Conservation (phyloP, 2,329 filamentous ascomycete species). For the Aspergillus awamori region DNA sequence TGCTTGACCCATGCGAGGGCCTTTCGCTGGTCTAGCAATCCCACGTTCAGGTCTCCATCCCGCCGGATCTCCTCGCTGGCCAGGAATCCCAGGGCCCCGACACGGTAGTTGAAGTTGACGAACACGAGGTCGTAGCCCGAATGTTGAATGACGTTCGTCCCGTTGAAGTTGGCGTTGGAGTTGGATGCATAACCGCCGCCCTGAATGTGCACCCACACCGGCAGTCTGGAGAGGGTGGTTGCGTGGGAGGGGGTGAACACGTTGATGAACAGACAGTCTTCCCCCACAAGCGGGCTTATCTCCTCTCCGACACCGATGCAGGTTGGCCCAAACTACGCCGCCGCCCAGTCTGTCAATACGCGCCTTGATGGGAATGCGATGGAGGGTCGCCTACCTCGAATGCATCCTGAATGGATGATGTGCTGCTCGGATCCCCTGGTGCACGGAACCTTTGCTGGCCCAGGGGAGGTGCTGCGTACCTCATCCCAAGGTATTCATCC, state of each 20-base stretch:
- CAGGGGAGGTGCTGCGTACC: constrained; percentile 68
- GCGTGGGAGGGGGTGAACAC: constrained; percentile 29
- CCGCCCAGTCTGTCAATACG: neutral
- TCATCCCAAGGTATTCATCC: constrained; percentile 69
- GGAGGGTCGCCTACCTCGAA: constrained; percentile 42
- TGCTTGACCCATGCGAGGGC: constrained; percentile 62
- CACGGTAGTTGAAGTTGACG: constrained; percentile 64
- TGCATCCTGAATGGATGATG: constrained; percentile 50
- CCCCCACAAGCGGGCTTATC: constrained; percentile 55
- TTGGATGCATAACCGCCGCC: constrained; percentile 61
- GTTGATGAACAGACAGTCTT: constrained; percentile 34
- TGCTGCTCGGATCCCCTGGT: constrained; percentile 58
- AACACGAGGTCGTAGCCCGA: constrained; percentile 62
- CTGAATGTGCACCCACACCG: constrained; percentile 61
- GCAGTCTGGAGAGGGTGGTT: constrained; percentile 49
- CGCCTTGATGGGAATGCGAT: neutral
- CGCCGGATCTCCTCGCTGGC: constrained; percentile 57
- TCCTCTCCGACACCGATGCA: constrained; percentile 69
- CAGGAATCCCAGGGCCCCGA: constrained; percentile 64
- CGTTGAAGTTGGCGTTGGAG: constrained; percentile 55
- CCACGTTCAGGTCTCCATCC: constrained; percentile 62
- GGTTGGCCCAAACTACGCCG: constrained; percentile 34
- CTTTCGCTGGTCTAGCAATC: constrained; percentile 63
- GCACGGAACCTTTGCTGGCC: constrained; percentile 64
- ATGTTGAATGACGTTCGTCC: constrained; percentile 58